phyloP scores from a whole-genome alignment of 441 rosid genomes.

The Croton laevigatus region DNA sequence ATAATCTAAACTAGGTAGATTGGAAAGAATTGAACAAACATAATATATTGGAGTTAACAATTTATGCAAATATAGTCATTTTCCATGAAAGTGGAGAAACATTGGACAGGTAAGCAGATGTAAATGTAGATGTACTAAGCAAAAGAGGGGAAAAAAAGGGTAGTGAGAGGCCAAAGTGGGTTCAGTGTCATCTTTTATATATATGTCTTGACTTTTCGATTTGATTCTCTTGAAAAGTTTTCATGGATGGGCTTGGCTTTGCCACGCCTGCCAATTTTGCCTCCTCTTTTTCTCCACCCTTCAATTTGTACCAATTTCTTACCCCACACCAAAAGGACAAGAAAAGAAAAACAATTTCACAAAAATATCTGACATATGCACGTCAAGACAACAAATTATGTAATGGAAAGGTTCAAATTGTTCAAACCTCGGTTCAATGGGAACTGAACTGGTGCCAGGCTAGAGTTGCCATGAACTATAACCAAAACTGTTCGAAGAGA shows the following conservation, averaged over 20 bases:
- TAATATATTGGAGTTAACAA: too few relatives aligned
- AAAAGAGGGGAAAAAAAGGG: conserved; percentile 3
- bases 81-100: conserved; percentile 16
- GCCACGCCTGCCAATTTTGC: conserved; percentile 32
- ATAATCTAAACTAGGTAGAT: too few relatives aligned
- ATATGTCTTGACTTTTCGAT: conserved; percentile 19
- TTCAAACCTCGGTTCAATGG: too few relatives aligned
- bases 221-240: conserved; percentile 18
- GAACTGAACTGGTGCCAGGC: too few relatives aligned
- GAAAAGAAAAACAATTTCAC: neutral
- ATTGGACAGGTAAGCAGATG: conserved; percentile 18
- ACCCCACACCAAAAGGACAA: neutral
- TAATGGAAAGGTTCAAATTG: too few relatives aligned
- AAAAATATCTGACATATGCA: neutral
- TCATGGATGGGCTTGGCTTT: conserved; percentile 26
- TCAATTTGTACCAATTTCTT: conserved; percentile 2
- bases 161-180: conserved; percentile 6
- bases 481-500: too few relatives aligned
- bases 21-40: too few relatives aligned
- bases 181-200: conserved; percentile 9
- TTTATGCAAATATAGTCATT: neutral
- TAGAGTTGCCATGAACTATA: too few relatives aligned
- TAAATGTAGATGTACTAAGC: conserved; percentile 16
- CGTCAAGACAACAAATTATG: too few relatives aligned
- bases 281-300: conserved; percentile 26